Evolutionary conservation across 1,284 basidiomycete genomes (phyloP).

Genomic region (Heterobasidion occidentale): DNA sequence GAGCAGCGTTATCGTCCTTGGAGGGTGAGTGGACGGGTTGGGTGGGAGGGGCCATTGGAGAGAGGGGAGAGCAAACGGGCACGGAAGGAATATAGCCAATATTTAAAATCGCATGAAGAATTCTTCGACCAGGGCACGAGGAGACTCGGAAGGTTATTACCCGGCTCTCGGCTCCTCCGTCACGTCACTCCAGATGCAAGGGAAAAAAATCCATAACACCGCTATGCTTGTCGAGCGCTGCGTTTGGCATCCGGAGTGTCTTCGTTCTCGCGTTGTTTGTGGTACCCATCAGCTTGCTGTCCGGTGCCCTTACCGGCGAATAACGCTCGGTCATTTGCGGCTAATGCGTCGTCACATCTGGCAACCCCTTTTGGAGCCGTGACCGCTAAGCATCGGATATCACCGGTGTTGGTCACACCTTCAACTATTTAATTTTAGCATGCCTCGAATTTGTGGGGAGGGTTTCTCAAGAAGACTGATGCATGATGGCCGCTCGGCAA

Average conservation of each 20-base stretch:
- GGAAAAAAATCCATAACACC: no score
- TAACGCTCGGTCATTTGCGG: background rate
- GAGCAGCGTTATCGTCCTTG: slow-evolving; percentile 28
- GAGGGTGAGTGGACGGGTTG: slow-evolving; percentile 14
- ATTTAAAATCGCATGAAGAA: slow-evolving; percentile 40
- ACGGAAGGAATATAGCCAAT: slow-evolving; percentile 13
- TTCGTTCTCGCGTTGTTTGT: no score
- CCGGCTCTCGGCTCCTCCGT: background rate
- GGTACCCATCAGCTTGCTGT: no score
- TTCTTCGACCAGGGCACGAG: slow-evolving; percentile 53
- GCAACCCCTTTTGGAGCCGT: background rate
- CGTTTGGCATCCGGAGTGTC: no score
- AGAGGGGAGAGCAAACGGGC: slow-evolving; percentile 17
- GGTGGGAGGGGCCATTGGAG: slow-evolving; percentile 19
- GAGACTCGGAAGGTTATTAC: slow-evolving; percentile 21
- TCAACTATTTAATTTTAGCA: background rate
- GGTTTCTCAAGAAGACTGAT: background rate
- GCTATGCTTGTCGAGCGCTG: no score
- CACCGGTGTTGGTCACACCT: background rate
- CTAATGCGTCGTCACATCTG: background rate
- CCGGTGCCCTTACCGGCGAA: background rate
- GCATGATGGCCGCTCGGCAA: background rate
- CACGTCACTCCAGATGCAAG: background rate
- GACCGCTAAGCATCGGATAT: background rate
- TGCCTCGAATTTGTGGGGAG: background rate